Base-by-base conservation (phyloP, 2,329 filamentous ascomycete genomes). In the Diplodia corticola region DNA sequence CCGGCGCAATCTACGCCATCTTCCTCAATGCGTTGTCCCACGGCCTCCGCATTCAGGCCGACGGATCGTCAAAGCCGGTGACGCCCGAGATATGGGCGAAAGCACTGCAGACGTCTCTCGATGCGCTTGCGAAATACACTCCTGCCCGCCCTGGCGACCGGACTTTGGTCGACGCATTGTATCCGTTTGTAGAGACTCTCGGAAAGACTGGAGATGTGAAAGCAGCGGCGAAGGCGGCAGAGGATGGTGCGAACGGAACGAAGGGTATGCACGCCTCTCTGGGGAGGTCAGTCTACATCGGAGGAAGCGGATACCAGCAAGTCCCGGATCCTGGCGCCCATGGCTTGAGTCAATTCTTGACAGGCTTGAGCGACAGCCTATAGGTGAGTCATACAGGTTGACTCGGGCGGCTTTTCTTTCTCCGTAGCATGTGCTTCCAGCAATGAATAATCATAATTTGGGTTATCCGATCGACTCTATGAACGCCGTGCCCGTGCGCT, bases 241-340 rank as follows among this genome's bases (percentile, higher is more conserved):
- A 86, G 69, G 83, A 88, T 54, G 95, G 90, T 0, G 90, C 93
- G 4, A 89, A 94, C 69, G 86, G 86, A 33, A 98, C 95, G 22
- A 96, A 93, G 81, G 91, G 90, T 26, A 97, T 99, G 93, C 88
- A 90, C 77, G 92, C 95, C 49, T 95, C 89, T 71, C 81, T 99
- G 48, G 95, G 95, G 7, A 82, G 92, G 67, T 87, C 90, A 1
- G 92, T 95, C 12, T 96, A 96, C 76, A 87, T 96, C 60, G 92
- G 91, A 69, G 90, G 90, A 68, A 85, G 82, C 75, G 90, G 90
- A 17, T 93, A 84, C 80, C 88, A 87, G 80, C 81, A 91, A 72
- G 85, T 92, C 20, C 89, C 90, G 20, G 90, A 92, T 79, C 90
- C 90, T 2, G 89, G 89, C 30, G 89, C 89, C 5, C 84, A 86